phyloP scores from a whole-genome alignment of 208 protist species.

The Leishmania arabica region DNA sequence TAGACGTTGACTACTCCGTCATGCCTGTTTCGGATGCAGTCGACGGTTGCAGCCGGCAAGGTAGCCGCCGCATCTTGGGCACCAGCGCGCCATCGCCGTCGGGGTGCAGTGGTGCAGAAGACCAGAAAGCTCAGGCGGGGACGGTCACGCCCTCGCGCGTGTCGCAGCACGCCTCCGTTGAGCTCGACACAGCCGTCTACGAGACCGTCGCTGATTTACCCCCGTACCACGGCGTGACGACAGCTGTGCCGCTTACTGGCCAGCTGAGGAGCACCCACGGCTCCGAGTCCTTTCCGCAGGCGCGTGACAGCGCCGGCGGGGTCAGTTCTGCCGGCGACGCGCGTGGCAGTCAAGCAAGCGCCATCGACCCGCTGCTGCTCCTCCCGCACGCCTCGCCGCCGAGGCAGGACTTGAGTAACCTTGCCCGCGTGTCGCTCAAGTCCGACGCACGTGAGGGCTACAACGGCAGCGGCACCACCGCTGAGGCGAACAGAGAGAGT shows the following conservation, averaged over 20 bases:
- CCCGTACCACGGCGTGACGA: constrained; percentile 8
- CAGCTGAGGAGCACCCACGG: constrained; percentile 5
- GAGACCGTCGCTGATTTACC: constrained; percentile 27
- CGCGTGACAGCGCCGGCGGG: constrained; percentile 13
- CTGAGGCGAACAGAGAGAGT: background rate
- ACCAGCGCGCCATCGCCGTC: background rate
- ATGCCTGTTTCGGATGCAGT: constrained; percentile 21
- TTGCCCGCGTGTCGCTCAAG: background rate
- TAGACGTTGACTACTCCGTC: constrained; percentile 85
- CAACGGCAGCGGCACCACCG: background rate
- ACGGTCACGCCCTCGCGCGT: constrained; percentile 10
- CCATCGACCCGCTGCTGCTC: constrained; percentile 50
- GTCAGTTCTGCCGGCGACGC: background rate
- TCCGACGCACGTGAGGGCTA: background rate
- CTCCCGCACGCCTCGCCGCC: constrained; percentile 35
- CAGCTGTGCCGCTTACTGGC: background rate
- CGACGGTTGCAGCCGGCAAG: constrained; percentile 9
- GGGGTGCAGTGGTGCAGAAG: background rate
- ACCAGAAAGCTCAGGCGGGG: background rate
- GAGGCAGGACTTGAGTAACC: background rate
- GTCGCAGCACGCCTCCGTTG: constrained; percentile 27
- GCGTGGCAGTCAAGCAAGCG: constrained; percentile 12
- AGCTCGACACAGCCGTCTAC: constrained; percentile 30
- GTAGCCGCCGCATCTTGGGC: constrained; percentile 2
- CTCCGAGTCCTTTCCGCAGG: constrained; percentile 12